Base-by-base conservation (phyloP, 306 rosid genomes). In the Casuarina cunninghamiana region DNA sequence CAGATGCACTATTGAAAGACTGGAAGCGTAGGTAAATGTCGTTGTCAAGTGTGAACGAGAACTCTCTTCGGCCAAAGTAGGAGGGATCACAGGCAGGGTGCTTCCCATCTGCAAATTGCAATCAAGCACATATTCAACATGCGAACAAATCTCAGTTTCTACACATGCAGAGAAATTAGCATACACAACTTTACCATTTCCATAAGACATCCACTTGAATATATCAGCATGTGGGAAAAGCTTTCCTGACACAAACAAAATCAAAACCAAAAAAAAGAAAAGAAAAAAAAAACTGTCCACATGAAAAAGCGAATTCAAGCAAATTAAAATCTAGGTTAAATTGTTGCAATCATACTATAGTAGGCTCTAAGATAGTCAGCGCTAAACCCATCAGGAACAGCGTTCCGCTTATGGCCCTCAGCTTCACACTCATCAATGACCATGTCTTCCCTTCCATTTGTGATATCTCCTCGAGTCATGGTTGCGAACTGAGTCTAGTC, bases 51-150 rank as follows among this genome's bases (percentile, higher is more conserved):
- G 97, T 91, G 85, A 83, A 91, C 0, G 99, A 90, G 78, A 93
- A 93, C 65, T 93, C 97, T 83, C 97, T 89, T 71, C 97, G 83
- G 69, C 94, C 84, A 57, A 91, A 71, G 69, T 95, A 93, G 49
- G 97, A 87, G 44, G 79, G 82, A 73, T 93, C 93, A 69, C 93
- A 91, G 26, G 85, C 97, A 38, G 97, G 99, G 81, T 95, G 99
- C 91, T 93, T 95, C 63, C 94, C 99, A 86, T 95, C 99, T 91
- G 79, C 81, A 84, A 72, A 48, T 45, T 69, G 53, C 73, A 53
- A 84, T 43, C 55, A 54, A 10, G 5, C 19, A 72, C 50, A 77
- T 19, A 45, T 70, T 39, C 57, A 73, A 12, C 11, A 10, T 2
- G 19, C 44, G 13, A 32, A 3, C 16, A 73, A 71, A 35, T 48